A percentile compares a stretch with the other conserved stretches of the same genome.
These are phyloP conservation scores for Thielaviopsis punctulata DNA, from an alignment of 2,329 filamentous ascomycete genomes.

Conservation along the genomic window DNA sequence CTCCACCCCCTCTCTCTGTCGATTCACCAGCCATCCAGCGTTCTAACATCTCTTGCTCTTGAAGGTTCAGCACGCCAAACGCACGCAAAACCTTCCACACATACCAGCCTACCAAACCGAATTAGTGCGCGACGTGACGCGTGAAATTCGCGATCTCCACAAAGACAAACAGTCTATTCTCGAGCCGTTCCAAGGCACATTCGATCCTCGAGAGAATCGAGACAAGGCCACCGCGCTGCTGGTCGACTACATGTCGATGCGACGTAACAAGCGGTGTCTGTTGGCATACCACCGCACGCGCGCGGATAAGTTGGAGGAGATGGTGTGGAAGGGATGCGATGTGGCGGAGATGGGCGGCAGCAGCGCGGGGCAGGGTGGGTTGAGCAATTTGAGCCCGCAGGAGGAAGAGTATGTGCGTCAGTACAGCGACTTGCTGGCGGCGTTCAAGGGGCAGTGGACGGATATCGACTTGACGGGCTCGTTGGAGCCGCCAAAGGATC, in stretches of 20 bases:
- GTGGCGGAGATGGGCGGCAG: constrained; percentile 49
- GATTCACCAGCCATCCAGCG: background rate
- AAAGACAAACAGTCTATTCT: constrained; percentile 67
- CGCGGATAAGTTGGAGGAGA: constrained; percentile 78
- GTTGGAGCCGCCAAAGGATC: constrained; percentile 79
- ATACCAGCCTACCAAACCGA: constrained; percentile 88
- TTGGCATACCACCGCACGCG: constrained; percentile 86
- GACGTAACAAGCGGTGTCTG: constrained; percentile 87
- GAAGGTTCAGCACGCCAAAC: constrained; percentile 95
- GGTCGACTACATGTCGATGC: constrained; percentile 88
- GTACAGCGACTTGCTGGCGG: constrained; percentile 82
- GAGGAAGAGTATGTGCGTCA: constrained; percentile 92
- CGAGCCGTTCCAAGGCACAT: constrained; percentile 66
- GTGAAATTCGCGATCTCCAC: constrained; percentile 86
- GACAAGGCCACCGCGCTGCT: constrained; percentile 75
- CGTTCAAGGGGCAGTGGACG: constrained; percentile 96
- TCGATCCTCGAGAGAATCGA: constrained; percentile 69
- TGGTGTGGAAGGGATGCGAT: constrained; percentile 83
- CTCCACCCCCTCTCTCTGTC: background rate
- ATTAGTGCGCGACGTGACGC: constrained; percentile 68
- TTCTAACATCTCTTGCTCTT: constrained; percentile 9
- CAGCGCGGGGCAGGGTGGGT: constrained; percentile 12
- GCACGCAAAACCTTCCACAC: constrained; percentile 70
- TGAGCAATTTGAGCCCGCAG: constrained; percentile 77
- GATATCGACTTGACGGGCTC: constrained; percentile 92